Evolutionary conservation across 225 moss, liverwort and hornwort genomes (phyloP).

Genomic region (Physcomitrium patens): DNA sequence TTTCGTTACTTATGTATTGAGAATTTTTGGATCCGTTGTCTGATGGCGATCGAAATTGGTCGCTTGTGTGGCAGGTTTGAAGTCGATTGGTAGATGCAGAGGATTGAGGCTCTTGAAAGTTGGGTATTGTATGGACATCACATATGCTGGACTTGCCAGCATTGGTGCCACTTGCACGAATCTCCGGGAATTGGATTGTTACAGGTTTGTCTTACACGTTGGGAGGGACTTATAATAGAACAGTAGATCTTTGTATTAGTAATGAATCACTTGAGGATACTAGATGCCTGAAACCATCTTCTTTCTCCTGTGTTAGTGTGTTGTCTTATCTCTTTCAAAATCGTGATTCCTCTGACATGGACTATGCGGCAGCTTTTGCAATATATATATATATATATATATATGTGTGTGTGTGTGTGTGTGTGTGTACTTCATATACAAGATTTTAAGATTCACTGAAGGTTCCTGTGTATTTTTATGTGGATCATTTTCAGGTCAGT

Average conservation of each 20-base stretch:
- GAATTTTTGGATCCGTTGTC: background rate
- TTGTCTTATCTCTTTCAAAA: background rate
- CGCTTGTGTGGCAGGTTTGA: constrained; percentile 63
- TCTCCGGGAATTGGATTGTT: constrained; percentile 78
- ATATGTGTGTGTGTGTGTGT: too few relatives aligned
- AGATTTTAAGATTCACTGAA: background rate
- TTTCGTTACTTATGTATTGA: background rate
- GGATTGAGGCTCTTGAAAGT: constrained; percentile 67
- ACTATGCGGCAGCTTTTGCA: background rate
- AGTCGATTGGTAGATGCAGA: constrained; percentile 72
- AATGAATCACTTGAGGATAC: background rate
- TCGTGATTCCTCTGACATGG: background rate
- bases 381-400: background rate
- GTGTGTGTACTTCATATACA: background rate
- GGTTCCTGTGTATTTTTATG: background rate
- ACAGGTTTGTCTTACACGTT: constrained; percentile 59
- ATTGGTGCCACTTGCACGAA: constrained; percentile 73
- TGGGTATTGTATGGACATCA: constrained; percentile 72
- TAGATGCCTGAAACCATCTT: background rate
- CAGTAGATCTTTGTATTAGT: too few relatives aligned
- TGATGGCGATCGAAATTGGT: constrained; percentile 20
- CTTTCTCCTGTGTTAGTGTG: background rate
- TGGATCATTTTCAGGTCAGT: constrained; percentile 42
- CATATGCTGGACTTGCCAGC: constrained; percentile 61
- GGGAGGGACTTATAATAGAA: background rate